Conservation (phyloP, 306 rosid species). For the Coriaria nepalensis region DNA sequence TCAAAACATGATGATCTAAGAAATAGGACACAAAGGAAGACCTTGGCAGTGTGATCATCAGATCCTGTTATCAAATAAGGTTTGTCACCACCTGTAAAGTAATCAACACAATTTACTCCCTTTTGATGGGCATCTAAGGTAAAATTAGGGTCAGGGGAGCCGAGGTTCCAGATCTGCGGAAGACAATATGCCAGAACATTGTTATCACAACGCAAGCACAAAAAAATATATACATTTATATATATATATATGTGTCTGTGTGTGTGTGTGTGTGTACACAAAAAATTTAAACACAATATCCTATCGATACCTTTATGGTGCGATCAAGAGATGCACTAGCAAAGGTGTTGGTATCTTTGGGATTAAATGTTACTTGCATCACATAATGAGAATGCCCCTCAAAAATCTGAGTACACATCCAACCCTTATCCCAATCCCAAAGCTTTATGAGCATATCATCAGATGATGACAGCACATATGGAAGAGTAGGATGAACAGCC, state of each 20-base stretch:
- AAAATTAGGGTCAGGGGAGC: slow-evolving; percentile 98
- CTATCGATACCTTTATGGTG: slow-evolving; percentile 71
- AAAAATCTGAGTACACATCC: slow-evolving; percentile 95
- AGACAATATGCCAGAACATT: no score
- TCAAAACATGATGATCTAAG: slow-evolving; percentile 13
- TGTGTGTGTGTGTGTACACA: no score
- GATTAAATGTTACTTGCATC: slow-evolving; percentile 99
- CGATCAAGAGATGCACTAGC: slow-evolving; percentile 99
- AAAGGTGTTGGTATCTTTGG: slow-evolving; percentile 96
- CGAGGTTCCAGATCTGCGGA: slow-evolving; percentile 95
- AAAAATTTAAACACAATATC: slow-evolving; percentile 13
- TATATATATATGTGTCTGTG: no score
- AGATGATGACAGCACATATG: slow-evolving; percentile 91
- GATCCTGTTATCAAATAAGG: slow-evolving; percentile 96
- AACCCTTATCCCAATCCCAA: slow-evolving; percentile 99
- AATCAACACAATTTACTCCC: slow-evolving; percentile 97
- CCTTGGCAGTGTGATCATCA: slow-evolving; percentile 99
- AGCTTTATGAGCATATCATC: slow-evolving; percentile 99
- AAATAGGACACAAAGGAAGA: slow-evolving; percentile 20
- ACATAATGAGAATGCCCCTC: slow-evolving; percentile 99
- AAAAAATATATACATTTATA: not conserved
- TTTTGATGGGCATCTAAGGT: slow-evolving; percentile 97
- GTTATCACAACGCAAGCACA: no score
- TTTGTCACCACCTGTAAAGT: slow-evolving; percentile 98
- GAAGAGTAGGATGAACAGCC: slow-evolving; percentile 96